phyloP scores from a whole-genome alignment of 306 rosid genomes.

The Cucumis sativus region Cucumber_9930_V3 NC_026660.2:14395001-14395500 shows the following conservation, averaged over 20 bases:
- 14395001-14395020: no score
- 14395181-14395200: no score
- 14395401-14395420: neutral
- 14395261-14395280: no score
- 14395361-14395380: slow-evolving; percentile 8
- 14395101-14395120: no score
- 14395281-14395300: slow-evolving; percentile 18
- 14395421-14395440: neutral
- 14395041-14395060: no score
- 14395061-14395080: no score
- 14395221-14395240: neutral
- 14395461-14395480: neutral
- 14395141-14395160: no score
- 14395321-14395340: slow-evolving; percentile 40
- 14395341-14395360: slow-evolving; percentile 19
- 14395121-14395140: no score
- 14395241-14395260: neutral
- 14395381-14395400: neutral
- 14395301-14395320: slow-evolving; percentile 19
- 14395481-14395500: neutral
- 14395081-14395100: no score
- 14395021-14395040: no score
- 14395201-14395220: no score
- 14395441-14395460: neutral
- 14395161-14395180: no score